phyloP scores from a whole-genome alignment of 2,329 filamentous ascomycete species.

The Aspergillus arachidicola region DNA sequence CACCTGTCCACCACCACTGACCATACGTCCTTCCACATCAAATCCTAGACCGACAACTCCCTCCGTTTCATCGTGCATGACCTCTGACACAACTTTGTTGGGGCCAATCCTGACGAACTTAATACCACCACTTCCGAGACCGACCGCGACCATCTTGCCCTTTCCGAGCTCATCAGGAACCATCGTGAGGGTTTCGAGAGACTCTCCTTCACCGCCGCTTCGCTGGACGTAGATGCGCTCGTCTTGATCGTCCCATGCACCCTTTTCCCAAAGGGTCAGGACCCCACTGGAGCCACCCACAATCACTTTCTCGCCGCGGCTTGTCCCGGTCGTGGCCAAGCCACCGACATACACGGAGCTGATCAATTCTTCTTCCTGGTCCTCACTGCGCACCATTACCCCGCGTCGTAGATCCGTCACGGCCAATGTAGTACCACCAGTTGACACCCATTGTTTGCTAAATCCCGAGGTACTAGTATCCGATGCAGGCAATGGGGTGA shows the following conservation, averaged over 20 bases:
- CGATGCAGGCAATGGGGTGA: constrained; percentile 79
- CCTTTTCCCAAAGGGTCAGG: constrained; percentile 90
- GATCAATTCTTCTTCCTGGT: constrained; percentile 93
- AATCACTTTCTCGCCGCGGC: constrained; percentile 73
- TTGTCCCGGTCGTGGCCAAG: constrained; percentile 65
- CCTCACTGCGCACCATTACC: constrained; percentile 84
- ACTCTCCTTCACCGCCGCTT: constrained; percentile 67
- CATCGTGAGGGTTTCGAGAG: constrained; percentile 74
- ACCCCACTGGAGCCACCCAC: constrained; percentile 80
- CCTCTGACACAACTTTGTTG: constrained; percentile 70
- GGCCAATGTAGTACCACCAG: constrained; percentile 85
- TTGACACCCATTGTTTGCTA: constrained; percentile 93
- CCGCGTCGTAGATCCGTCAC: constrained; percentile 87
- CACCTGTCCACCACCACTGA: constrained; percentile 81
- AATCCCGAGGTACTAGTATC: constrained; percentile 82
- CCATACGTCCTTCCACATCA: constrained; percentile 81
- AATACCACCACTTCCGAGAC: constrained; percentile 78
- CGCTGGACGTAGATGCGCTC: constrained; percentile 79
- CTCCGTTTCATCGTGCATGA: constrained; percentile 83
- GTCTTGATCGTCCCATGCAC: constrained; percentile 93
- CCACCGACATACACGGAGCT: constrained; percentile 77
- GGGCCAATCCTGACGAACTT: constrained; percentile 73
- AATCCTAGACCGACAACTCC: constrained; percentile 81
- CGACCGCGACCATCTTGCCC: constrained; percentile 70
- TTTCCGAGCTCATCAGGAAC: constrained; percentile 71